Base-by-base conservation (phyloP, 2,329 filamentous ascomycete species). In the Trichoderma koningiopsis region DNA sequence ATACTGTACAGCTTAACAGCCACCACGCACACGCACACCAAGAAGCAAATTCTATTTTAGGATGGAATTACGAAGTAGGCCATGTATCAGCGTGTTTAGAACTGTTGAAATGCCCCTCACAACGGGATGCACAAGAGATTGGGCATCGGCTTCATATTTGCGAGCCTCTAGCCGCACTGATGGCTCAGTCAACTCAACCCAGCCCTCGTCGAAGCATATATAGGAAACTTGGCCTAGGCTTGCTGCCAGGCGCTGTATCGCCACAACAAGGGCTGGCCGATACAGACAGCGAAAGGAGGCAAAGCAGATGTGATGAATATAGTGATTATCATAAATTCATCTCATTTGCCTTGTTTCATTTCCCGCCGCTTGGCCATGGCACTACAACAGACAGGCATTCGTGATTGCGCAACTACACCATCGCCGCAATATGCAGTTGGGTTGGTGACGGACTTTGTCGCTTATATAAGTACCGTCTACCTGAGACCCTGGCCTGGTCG, bases 391-490 rank as follows among this genome's bases (percentile, higher is more conserved):
- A 40, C 47, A 64, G 61, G 49, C 61, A 55, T 37, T 16, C 5
- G 47, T 24, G 29, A n/a, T 43, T 43, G 40, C 40, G 40, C 40
- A 19, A 43, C 16, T n/a, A 40, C 60, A 43, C 61, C 61, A 31
- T 64, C 24, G n/a, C 49, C 27, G 61, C 62, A 65, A 57, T 53
- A 16, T 43, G n/a, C n/a, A 57, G 27, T 49, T 65, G 35, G 53
- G 53, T 66, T 65, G 52, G 62, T 13, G 35, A 43, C 62, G 27
- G 61, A 40, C 29, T 16, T 33, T 22, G 27, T 22, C 37, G 33
- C 22, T 47, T n/a, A 40, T 40, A 43, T 58, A 49, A 58, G 63
- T 58, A 66, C 53, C n/a, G 6, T 49, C 35, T 66, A 66, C 53
- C 37, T 57, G 14, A 27, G 24, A 35, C 60, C 60, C 53, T 57